Evolutionary conservation across 2,329 filamentous ascomycete genomes (phyloP), one percentile per base, ranked within the genome.

Genomic region (Curvularia spicifera): DNA sequence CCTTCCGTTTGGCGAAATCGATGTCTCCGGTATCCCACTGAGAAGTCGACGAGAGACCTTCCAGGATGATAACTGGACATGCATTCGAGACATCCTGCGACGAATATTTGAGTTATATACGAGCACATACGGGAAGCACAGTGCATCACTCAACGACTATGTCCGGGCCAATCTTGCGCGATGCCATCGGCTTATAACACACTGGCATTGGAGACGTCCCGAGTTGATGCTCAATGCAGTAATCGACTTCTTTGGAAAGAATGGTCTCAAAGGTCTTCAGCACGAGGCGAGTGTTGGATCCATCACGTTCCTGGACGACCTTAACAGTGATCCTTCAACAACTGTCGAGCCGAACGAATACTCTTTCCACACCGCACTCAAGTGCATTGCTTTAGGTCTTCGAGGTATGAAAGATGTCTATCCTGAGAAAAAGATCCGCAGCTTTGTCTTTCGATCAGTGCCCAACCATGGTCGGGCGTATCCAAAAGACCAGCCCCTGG

Each of bases 381-480:
- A 87, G 69, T 81, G 83, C 44, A 75, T 87, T 20, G 83, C 78
- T 15, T 74, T 78, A 37, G 82, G 83, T 7, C 68, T 87, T 7
- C 76, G 74, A 20, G 78, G 78, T 8, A 78, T 87, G 77, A 75
- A 74, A 13, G 54, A 71, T 18, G 53, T 76, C 0, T 83, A 84
- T 62, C 68, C 79, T 6, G 80, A 82, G 47, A 86, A 83, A 62
- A 85, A 83, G 67, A 79, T 87, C 49, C 79, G 80, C 15, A 83
- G 84, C 56, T 80, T 86, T 53, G 81, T 83, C 4, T 86, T 83
- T 78, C 81, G 86, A 24, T 78, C 84, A 24, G 78, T 87, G 31
- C 86, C 86, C 3, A 87, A 87, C 56, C 85, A 87, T 68, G 84
- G 83, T 4, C 82, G 85, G n/a, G 81, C 76, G 5, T 86, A 86